Conservation (phyloP, 2,329 filamentous ascomycete species). For the Colletotrichum orbiculare region DNA sequence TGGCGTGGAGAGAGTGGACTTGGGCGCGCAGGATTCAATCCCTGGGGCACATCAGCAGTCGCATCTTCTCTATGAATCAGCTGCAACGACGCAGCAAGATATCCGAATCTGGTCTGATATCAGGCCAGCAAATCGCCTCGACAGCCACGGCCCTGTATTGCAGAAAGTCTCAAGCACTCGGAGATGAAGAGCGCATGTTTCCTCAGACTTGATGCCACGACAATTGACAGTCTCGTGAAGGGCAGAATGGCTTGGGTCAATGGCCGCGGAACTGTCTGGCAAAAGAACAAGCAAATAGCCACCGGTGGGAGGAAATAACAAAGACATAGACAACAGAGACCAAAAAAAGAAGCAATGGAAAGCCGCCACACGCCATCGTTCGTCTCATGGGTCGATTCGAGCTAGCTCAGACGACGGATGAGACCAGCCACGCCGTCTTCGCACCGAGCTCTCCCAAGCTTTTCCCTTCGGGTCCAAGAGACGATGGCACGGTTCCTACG, state of each 20-base stretch:
- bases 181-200: not conserved
- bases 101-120: no score
- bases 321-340: not conserved
- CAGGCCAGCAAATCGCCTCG: not conserved
- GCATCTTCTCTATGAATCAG: no score
- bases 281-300: not conserved
- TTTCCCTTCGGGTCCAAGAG: not conserved
- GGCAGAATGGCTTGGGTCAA: no score
- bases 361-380: constrained; percentile 21
- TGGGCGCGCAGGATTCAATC: no score
- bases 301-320: not conserved
- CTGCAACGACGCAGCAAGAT: no score
- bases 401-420: constrained; percentile 16
- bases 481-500: no score
- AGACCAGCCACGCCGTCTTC: constrained; percentile 29
- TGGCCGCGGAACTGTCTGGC: not conserved
- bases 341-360: constrained; percentile 31
- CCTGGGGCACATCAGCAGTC: no score
- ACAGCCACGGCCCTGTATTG: not conserved
- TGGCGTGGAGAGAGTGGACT: no score
- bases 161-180: not conserved
- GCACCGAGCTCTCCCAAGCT: constrained; percentile 20
- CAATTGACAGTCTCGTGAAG: not conserved
- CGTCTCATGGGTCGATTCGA: constrained; percentile 17
- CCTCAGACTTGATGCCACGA: not conserved